phyloP scores from a whole-genome alignment of 345 rosid species.

The Populus alba region DNA sequence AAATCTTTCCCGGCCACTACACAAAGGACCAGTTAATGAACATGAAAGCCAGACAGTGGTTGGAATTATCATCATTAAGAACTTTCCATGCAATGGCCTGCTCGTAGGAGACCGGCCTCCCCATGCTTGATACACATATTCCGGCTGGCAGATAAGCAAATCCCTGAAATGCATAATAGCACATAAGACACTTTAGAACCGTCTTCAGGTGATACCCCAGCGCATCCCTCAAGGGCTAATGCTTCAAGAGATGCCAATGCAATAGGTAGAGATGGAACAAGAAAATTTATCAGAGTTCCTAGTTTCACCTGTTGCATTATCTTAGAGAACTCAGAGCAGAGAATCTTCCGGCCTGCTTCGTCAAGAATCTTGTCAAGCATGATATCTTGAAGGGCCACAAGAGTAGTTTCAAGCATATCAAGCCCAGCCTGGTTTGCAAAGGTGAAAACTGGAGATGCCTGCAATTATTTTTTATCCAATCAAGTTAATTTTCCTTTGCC shows the following conservation, averaged over 20 bases:
- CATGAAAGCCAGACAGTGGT: constrained; percentile 87
- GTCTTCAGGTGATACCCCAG: too few relatives aligned
- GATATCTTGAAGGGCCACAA: constrained; percentile 88
- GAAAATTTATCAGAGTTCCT: neutral
- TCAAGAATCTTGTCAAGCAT: constrained; percentile 83
- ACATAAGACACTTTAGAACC: neutral
- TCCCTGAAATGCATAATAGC: constrained; percentile 46
- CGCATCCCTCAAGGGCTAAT: too few relatives aligned
- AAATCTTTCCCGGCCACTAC: constrained; percentile 26
- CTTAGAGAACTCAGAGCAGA: constrained; percentile 78
- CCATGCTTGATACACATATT: constrained; percentile 93
- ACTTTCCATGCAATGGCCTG: constrained; percentile 96
- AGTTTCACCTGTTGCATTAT: constrained; percentile 82
- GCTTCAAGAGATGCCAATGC: neutral
- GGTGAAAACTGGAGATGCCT: constrained; percentile 79
- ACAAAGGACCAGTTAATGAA: constrained; percentile 95
- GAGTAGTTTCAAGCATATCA: constrained; percentile 97
- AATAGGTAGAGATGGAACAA: neutral
- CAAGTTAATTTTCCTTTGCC: neutral
- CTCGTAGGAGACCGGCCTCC: constrained; percentile 83
- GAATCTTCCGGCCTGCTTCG: constrained; percentile 69
- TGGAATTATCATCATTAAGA: constrained; percentile 74
- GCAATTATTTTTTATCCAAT: constrained; percentile 17
- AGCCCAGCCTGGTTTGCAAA: constrained; percentile 94
- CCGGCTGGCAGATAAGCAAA: constrained; percentile 83